phyloP scores from a whole-genome alignment of 2,329 filamentous ascomycete species.

The Clonostachys byssicola region DNA sequence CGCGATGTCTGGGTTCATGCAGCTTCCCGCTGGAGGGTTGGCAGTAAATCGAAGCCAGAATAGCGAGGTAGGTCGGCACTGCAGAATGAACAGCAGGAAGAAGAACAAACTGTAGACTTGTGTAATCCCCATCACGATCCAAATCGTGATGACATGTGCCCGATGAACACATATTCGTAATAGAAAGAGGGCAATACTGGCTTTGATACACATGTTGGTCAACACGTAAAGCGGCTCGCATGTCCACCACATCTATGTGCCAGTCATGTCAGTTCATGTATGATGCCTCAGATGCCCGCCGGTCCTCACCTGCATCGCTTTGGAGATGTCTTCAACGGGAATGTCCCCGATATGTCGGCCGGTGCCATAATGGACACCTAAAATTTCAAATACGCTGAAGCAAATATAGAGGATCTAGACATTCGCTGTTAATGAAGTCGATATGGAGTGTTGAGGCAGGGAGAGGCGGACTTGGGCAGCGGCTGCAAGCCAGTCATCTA shows the following conservation, averaged over 20 bases:
- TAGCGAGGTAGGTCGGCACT: slow-evolving; percentile 29
- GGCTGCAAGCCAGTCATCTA: slow-evolving; percentile 25
- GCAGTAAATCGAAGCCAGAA: slow-evolving; percentile 26
- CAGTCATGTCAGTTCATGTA: slow-evolving; percentile 1
- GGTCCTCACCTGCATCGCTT: slow-evolving; percentile 20
- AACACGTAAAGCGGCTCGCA: slow-evolving; percentile 35
- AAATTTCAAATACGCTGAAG: no score
- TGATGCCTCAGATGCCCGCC: not conserved
- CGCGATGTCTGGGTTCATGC: slow-evolving; percentile 17
- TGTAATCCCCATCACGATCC: slow-evolving; percentile 15
- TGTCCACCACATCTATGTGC: slow-evolving; percentile 27
- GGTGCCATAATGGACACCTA: slow-evolving; percentile 11
- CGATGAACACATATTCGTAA: slow-evolving; percentile 23
- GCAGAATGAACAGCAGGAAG: slow-evolving; percentile 31
- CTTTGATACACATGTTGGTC: slow-evolving; percentile 24
- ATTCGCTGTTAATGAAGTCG: no score
- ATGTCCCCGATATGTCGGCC: no score
- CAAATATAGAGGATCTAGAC: no score
- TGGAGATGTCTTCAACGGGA: slow-evolving; percentile 12
- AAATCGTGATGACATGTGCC: slow-evolving; percentile 23
- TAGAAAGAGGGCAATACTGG: slow-evolving; percentile 31
- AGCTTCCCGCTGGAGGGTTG: slow-evolving; percentile 19
- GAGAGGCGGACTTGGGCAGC: slow-evolving; percentile 16
- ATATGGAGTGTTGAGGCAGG: no score
- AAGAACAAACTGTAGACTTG: slow-evolving; percentile 26